Evolutionary conservation across 2,329 filamentous ascomycete species (phyloP), one percentile per base, ranked within the genome.

Genomic region (Sporothrix globosa): DNA sequence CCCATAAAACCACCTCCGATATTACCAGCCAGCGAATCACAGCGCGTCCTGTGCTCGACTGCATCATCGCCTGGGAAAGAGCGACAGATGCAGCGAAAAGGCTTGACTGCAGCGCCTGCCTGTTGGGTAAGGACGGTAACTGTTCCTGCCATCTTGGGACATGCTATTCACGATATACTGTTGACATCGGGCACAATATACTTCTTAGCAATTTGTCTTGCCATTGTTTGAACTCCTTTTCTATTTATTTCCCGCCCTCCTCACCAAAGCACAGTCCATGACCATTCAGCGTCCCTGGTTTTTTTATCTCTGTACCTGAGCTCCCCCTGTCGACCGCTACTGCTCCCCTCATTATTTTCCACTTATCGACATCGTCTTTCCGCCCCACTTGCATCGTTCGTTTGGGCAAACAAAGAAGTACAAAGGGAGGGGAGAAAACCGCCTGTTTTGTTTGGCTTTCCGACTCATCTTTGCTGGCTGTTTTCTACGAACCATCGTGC

Each of bases 71-170:
- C 34, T 21, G 41, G 69, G 71, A 73, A 73, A 71, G 67, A 73
- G 72, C 71, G 72, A 73, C 48, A 71, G 72, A 73, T 72, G 53
- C 61, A 72, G 71, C 72, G 72, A 72, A 68, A 44, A n/a, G 13
- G 39, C 17, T 34, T 19, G 60, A n/a, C 21, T 65, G 44, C 60
- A 30, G 5, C 21, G 21, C 44, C 53, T 48, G 53, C 67, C 17
- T n/a, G 39, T 63, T 52, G 19, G 41, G 46, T 41, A 19, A 19
- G 24, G 34, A n/a, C 30, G 19, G 41, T 41, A 50, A 44, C 67
- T 50, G 52, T 48, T 61, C 65, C 44, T 70, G 54, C 65, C 65
- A 44, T 68, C 53, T 44, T 68, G 27, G 63, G 41, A 63, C 10
- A 4, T 30, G 17, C 61, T 9, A 50, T 50, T 50, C 61, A 65